Percentiles rank a stretch among this genome's conserved stretches.
Evolutionary conservation across 768 basidiomycete species (phyloP).

Genomic region (Pluteus cervinus): DNA sequence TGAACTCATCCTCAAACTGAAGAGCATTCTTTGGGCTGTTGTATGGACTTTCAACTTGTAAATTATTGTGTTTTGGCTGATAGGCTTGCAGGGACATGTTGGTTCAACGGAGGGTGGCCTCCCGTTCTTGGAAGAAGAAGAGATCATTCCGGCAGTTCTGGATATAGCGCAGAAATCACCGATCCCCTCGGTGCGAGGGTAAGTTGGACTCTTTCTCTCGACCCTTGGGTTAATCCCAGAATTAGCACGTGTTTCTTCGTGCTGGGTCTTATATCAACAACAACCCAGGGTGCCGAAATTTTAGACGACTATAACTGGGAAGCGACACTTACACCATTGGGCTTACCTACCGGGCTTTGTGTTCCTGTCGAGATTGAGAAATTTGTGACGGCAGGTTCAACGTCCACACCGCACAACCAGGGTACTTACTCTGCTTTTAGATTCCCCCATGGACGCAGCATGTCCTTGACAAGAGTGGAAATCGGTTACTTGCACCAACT

Average conservation of each 20-base stretch:
- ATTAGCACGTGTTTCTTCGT: slow-evolving; percentile 93
- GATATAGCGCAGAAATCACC: slow-evolving; percentile 88
- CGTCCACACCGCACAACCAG: neutral
- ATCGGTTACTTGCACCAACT: slow-evolving; percentile 57
- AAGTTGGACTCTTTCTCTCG: slow-evolving; percentile 19
- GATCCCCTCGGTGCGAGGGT: slow-evolving; percentile 93
- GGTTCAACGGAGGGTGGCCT: slow-evolving; percentile 87
- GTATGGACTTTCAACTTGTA: slow-evolving; percentile 40
- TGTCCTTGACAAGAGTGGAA: slow-evolving; percentile 29
- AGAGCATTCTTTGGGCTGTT: slow-evolving; percentile 95
- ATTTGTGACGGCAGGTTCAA: slow-evolving; percentile 64
- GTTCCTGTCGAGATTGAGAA: slow-evolving; percentile 79
- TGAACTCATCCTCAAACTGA: slow-evolving; percentile 82
- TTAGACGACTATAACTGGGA: slow-evolving; percentile 93
- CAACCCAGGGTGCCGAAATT: slow-evolving; percentile 88
- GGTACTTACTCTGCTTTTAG: too few relatives aligned
- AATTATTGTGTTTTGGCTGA: slow-evolving; percentile 1
- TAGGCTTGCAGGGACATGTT: slow-evolving; percentile 72
- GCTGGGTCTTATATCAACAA: slow-evolving; percentile 87
- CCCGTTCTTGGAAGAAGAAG: slow-evolving; percentile 94
- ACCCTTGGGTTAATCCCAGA: slow-evolving; percentile 1
- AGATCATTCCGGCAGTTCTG: slow-evolving; percentile 84
- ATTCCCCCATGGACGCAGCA: slow-evolving; percentile 61
- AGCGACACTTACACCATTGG: slow-evolving; percentile 80
- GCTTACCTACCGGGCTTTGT: slow-evolving; percentile 85